These are phyloP conservation scores for Stromatinia cepivora DNA, from an alignment of 2,329 filamentous ascomycete species.

Conservation along the genomic window DNA sequence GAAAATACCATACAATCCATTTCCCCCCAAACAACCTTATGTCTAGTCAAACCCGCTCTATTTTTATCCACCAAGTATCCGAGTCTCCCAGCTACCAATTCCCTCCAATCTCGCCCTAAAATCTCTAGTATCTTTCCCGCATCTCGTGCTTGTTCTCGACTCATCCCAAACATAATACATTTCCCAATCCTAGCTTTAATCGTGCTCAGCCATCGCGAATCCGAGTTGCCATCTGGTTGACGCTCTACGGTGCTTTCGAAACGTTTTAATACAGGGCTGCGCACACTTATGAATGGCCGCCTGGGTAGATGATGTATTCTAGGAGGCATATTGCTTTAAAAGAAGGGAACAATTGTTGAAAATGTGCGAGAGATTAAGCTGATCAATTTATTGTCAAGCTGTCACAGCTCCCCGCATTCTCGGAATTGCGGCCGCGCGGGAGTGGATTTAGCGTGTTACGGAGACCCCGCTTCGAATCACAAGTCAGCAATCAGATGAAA, in stretches of 20 bases:
- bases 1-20: slow-evolving; percentile 65
- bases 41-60: slow-evolving; percentile 62
- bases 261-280: neutral
- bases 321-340: neutral
- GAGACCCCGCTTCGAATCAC: neutral
- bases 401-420: slow-evolving; percentile 4
- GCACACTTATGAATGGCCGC: neutral
- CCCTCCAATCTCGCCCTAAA: slow-evolving; percentile 67
- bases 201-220: slow-evolving; percentile 67
- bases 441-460: slow-evolving; percentile 7
- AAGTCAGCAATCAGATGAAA: neutral
- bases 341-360: neutral
- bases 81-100: slow-evolving; percentile 70
- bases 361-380: neutral
- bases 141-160: slow-evolving; percentile 54
- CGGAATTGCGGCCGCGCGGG: slow-evolving; percentile 11
- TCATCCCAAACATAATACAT: slow-evolving; percentile 73
- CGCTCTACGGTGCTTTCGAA: neutral
- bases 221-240: neutral
- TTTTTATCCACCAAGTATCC: slow-evolving; percentile 68
- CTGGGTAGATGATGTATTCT: neutral
- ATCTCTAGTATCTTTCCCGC: slow-evolving; percentile 60
- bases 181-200: slow-evolving; percentile 67
- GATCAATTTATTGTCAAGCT: neutral
- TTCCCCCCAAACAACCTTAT: slow-evolving; percentile 79